Conservation (phyloP, 1,284 basidiomycete species). For the Austropuccinia psidii region DNA sequence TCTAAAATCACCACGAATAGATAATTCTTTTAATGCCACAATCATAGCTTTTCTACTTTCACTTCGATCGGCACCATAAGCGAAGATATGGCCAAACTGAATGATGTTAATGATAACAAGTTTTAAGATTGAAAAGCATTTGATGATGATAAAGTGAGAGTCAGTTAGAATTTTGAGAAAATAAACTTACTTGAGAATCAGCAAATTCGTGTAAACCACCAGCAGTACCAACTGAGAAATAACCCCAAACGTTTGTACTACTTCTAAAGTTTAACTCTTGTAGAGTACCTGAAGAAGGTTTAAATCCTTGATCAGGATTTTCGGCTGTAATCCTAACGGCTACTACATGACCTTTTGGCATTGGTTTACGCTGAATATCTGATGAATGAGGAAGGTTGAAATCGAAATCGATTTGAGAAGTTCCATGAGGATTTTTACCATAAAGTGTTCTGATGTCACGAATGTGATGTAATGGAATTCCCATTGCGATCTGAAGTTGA, state of each 20-base stretch:
- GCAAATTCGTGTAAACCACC: conserved; percentile 99
- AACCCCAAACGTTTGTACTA: conserved; percentile 96
- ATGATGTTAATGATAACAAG: conserved; percentile 50
- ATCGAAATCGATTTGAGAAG: conserved; percentile 93
- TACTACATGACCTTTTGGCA: conserved; percentile 95
- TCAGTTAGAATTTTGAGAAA: not conserved
- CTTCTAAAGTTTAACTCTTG: conserved; percentile 99
- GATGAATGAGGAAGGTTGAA: conserved; percentile 78
- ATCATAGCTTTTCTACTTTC: conserved; percentile 99
- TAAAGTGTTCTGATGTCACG: conserved; percentile 94
- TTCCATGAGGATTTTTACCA: conserved; percentile 77
- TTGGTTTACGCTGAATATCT: conserved; percentile 85
- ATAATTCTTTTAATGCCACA: conserved; percentile 93
- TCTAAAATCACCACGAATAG: conserved; percentile 97
- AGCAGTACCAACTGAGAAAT: conserved; percentile 92
- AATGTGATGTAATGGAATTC: conserved; percentile 90
- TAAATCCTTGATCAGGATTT: conserved; percentile 99
- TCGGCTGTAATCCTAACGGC: conserved; percentile 99
- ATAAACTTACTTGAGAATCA: conserved; percentile 45
- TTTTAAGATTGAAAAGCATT: not conserved
- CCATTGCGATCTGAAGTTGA: conserved; percentile 97
- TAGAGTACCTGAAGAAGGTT: conserved; percentile 90
- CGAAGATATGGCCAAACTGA: conserved; percentile 98
- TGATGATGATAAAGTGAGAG: not conserved
- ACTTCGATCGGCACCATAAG: conserved; percentile 90